Percentiles rank a stretch among this genome's conserved stretches.
phyloP scores from a whole-genome alignment of 257 asterid genomes.

The Gentiana dahurica region DNA sequence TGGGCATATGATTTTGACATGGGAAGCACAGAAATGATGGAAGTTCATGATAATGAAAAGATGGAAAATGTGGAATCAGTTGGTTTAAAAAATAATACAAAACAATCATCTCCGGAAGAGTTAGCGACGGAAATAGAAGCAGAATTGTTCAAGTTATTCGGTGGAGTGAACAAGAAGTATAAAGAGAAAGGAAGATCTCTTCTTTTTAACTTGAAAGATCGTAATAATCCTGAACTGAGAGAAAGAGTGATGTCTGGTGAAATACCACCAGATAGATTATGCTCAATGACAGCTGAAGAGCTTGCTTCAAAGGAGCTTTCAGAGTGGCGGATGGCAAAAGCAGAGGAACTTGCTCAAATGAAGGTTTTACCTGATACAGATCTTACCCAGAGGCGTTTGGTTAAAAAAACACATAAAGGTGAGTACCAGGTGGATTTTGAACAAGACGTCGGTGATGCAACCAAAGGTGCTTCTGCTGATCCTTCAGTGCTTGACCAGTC shows the following conservation, averaged over 20 bases:
- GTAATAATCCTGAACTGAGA: conserved; percentile 80
- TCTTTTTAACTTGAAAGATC: conserved; percentile 87
- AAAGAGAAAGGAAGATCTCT: conserved; percentile 96
- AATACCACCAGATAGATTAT: conserved; percentile 68
- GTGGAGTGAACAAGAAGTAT: conserved; percentile 91
- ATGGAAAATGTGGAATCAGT: conserved; percentile 21
- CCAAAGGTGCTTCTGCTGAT: conserved; percentile 62
- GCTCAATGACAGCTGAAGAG: conserved; percentile 96
- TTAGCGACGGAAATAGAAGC: conserved; percentile 58
- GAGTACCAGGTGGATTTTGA: conserved; percentile 87
- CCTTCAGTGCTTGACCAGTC: conserved; percentile 27
- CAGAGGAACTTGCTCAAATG: conserved; percentile 87
- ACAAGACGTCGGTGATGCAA: conserved; percentile 37
- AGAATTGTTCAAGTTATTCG: conserved; percentile 68
- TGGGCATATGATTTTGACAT: conserved; percentile 87
- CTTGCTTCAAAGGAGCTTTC: conserved; percentile 98
- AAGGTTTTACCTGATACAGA: conserved; percentile 87
- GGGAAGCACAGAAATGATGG: conserved; percentile 40
- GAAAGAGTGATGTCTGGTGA: conserved; percentile 87
- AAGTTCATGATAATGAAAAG: conserved; percentile 26
- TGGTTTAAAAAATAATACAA: conserved; percentile 8
- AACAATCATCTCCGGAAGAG: conserved; percentile 32
- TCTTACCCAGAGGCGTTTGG: conserved; percentile 67
- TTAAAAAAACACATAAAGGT: conserved; percentile 98
- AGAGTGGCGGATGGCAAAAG: conserved; percentile 93